Base-by-base conservation (phyloP, 768 basidiomycete genomes). In the Amanita exitialis region DNA sequence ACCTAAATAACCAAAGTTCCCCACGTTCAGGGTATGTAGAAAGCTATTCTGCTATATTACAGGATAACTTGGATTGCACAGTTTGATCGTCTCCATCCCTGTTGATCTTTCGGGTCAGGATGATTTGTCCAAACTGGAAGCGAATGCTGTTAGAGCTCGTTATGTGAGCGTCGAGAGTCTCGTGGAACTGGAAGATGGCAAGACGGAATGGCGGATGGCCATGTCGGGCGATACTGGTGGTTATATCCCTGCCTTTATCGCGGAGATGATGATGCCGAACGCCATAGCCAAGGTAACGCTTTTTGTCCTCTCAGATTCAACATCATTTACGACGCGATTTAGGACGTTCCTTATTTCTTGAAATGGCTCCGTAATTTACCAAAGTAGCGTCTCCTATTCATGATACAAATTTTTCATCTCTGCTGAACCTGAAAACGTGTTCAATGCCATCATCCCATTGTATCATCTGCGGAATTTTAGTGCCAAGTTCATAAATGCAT, bases 131-230 rank as follows among this genome's bases (percentile, higher is more conserved):
- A 76, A 74, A 55, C 62, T 80, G 13, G 84, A 89, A 59, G 77
- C 79, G 57, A 78, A 77, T 49, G 83, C 77, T 6, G 77, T 77
- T 2, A 78, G 73, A 54, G 87, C 82, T 1, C 78, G 76, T 57
- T 89, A 89, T 59, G 79, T 77, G 35, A 78, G 80, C 56, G 80
- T 85, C 3, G 88, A 90, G 64, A 73, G 75, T 27, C 58, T 90
- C 47, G 63, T 68, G 38, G 83, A 84, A 62, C 73, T 82, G 36
- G 76, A 76, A 16, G 68, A 77, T 54, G 87, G 82, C 45, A 75
- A 65, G 44, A 76, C 79, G 10, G 85, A 88, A 63, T 90, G 86
- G 86, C 71, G 78, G 36, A 87, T 90, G 86, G 86, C 86, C 2
- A 86, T 84, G 2, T 81, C 83, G 21, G 83, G 82, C 57, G 78